Evolutionary conservation across 148 eudicot species (phyloP).

Genomic region (Amaranthus hypochondriacus): DNA sequence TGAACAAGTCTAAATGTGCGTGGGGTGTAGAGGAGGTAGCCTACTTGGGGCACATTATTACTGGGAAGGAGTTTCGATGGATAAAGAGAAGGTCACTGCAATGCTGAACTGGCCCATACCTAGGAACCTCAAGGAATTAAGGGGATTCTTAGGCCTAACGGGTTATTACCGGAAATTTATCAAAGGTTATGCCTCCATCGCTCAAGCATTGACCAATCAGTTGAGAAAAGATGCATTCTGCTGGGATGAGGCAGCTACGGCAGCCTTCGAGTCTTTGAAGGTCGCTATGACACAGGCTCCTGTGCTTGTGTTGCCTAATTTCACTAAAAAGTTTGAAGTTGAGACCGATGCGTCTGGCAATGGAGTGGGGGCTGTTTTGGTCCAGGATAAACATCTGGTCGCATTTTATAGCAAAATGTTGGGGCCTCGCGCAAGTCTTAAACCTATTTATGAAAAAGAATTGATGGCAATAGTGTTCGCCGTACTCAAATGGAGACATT

Average conservation of each 20-base stretch:
- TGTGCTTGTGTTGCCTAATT: not conserved
- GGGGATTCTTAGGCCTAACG: not conserved
- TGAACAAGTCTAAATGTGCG: too few species aligned
- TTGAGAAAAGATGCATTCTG: not conserved
- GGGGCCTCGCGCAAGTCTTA: not conserved
- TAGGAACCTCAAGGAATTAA: not conserved
- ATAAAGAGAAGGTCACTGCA: not conserved
- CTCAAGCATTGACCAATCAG: not conserved
- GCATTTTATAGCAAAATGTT: not conserved
- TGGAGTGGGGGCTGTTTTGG: not conserved
- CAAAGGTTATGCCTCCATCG: not conserved
- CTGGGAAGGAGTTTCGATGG: not conserved
- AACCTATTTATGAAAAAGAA: slow-evolving; percentile 3
- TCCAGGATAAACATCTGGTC: not conserved
- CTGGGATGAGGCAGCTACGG: not conserved
- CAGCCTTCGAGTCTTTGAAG: not conserved
- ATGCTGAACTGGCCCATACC: not conserved
- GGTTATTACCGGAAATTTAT: not conserved
- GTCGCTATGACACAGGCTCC: not conserved
- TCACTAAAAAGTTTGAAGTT: not conserved
- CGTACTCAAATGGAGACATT: not conserved
- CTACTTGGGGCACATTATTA: not conserved
- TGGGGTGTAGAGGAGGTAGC: not conserved
- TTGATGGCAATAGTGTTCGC: not conserved
- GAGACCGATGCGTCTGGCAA: not conserved